phyloP scores from a whole-genome alignment of 768 basidiomycete genomes.

The Candolleomyces eurysporus region DNA sequence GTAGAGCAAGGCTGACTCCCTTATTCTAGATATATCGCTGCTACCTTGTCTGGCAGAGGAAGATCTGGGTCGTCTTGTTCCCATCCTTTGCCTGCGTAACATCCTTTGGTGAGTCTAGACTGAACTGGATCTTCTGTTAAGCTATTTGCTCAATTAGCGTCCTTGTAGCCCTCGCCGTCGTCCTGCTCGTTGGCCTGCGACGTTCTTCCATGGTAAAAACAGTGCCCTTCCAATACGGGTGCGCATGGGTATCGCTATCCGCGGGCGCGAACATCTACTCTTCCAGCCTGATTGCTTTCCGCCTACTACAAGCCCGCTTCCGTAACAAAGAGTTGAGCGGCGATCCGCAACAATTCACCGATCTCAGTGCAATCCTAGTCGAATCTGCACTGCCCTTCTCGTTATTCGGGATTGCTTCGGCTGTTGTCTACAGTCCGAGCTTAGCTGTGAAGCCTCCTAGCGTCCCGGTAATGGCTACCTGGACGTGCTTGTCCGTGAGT shows the following conservation, averaged over 20 bases:
- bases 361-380: background rate
- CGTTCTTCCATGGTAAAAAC: background rate
- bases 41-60: background rate
- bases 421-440: background rate
- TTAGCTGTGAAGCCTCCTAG: background rate
- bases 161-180: background rate
- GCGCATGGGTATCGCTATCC: background rate
- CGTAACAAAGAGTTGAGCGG: background rate
- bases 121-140: no score
- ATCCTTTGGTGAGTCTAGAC: background rate
- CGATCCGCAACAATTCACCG: background rate
- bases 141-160: background rate
- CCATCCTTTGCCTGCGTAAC: background rate
- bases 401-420: background rate
- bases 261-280: background rate
- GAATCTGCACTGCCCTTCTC: background rate
- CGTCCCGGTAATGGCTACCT: background rate
- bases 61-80: background rate
- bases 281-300: background rate
- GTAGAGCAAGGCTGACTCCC: background rate
- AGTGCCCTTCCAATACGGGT: background rate
- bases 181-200: background rate
- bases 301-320: background rate
- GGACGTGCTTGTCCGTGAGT: background rate
- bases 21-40: background rate